Percentiles rank a stretch among this genome's conserved stretches.
These are phyloP conservation scores for Neophaeococcomyces mojaviensis DNA, from an alignment of 2,329 filamentous ascomycete genomes.

Conservation along the genomic window DNA sequence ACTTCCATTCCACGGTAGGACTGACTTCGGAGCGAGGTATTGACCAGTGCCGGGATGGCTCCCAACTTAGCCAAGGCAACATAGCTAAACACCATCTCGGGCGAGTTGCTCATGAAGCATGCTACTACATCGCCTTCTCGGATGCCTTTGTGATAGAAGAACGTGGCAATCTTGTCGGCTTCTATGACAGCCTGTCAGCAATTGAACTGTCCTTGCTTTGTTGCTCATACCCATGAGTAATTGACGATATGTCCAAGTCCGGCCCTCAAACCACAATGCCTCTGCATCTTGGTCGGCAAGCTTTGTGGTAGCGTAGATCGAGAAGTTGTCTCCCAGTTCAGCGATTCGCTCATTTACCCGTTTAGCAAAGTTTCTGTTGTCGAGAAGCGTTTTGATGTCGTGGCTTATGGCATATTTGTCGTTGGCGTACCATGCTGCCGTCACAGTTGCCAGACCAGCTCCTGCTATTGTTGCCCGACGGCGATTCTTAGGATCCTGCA, in stretches of 20 bases:
- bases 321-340: background rate
- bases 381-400: background rate
- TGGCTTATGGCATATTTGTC: background rate
- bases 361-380: background rate
- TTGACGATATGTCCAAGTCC: slow-evolving; percentile 41
- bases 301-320: slow-evolving; percentile 32
- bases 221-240: slow-evolving; percentile 33
- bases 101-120: slow-evolving; percentile 43
- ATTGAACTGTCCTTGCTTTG: background rate
- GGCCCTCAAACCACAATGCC: slow-evolving; percentile 43
- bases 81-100: slow-evolving; percentile 40
- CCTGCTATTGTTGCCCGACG: too few relatives aligned
- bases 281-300: slow-evolving; percentile 33
- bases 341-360: background rate
- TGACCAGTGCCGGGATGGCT: slow-evolving; percentile 39
- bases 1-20: background rate
- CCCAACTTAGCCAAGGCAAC: slow-evolving; percentile 42
- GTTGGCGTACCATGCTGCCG: background rate
- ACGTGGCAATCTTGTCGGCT: slow-evolving; percentile 7
- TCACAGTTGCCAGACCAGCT: background rate
- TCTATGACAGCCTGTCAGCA: background rate
- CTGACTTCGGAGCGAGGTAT: slow-evolving; percentile 40
- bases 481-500: too few relatives aligned
- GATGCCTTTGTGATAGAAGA: slow-evolving; percentile 23
- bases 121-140: slow-evolving; percentile 36